phyloP scores from a whole-genome alignment of 257 asterid genomes.

The Solanum ahanhuiri region DNA sequence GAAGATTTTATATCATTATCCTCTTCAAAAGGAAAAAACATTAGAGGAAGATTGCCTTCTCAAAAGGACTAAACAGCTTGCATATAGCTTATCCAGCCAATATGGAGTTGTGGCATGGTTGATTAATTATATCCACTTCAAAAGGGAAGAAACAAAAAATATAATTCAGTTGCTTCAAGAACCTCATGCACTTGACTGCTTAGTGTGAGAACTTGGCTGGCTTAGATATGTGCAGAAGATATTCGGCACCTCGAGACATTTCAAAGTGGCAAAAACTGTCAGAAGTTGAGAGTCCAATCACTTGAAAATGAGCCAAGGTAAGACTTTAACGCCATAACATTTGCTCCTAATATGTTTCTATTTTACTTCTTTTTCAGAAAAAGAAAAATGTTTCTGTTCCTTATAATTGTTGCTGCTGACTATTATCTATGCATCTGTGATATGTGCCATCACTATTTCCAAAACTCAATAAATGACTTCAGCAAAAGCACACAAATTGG shows the following conservation, averaged over 20 bases:
- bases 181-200: background rate
- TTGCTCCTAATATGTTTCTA: background rate
- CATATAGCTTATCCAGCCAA: background rate
- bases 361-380: background rate
- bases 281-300: background rate
- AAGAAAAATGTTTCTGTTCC: background rate
- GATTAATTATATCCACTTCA: background rate
- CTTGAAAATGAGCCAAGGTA: background rate
- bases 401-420: background rate
- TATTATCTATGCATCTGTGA: background rate
- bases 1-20: background rate
- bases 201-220: background rate
- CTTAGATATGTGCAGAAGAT: background rate
- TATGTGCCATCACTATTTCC: background rate
- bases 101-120: background rate
- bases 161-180: background rate
- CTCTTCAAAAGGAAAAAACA: background rate
- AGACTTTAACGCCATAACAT: background rate
- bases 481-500: background rate
- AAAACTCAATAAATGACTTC: background rate
- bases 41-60: background rate
- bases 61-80: background rate
- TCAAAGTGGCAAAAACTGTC: background rate
- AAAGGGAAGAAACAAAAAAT: background rate
- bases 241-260: background rate